Percentiles rank a stretch among this genome's conserved stretches.
These are phyloP conservation scores for Inonotus hispidus DNA, from an alignment of 1,284 basidiomycete genomes.

Conservation along the genomic window DNA sequence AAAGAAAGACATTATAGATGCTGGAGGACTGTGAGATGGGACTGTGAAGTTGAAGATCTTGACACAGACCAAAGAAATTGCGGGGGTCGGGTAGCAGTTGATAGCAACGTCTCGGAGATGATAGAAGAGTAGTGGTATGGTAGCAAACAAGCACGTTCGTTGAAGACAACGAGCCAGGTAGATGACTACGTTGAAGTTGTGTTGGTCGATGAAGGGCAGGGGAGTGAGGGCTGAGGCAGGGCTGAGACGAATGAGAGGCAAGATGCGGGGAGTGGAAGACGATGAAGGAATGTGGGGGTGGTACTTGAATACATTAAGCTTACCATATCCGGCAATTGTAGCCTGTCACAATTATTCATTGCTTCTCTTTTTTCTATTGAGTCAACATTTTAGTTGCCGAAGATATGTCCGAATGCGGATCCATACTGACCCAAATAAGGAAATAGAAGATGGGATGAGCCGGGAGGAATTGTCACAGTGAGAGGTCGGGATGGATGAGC, in stretches of 20 bases:
- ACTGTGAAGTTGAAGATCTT: neutral
- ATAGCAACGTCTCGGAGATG: neutral
- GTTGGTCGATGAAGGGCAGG: neutral
- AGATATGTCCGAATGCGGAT: neutral
- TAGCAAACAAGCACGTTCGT: neutral
- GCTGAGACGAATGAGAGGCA: neutral
- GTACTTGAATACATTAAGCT: neutral
- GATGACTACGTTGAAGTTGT: neutral
- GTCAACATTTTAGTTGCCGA: neutral
- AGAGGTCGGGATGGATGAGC: neutral
- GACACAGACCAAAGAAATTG: neutral
- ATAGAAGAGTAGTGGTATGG: neutral
- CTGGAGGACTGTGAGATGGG: neutral
- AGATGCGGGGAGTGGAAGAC: neutral
- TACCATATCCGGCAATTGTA: neutral
- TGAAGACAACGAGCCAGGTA: neutral
- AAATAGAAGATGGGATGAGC: neutral
- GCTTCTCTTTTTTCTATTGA: neutral
- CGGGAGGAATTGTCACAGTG: neutral
- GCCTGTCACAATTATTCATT: neutral
- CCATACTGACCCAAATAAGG: neutral
- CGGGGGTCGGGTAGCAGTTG: neutral
- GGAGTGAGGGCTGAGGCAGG: neutral
- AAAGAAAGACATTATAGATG: conserved; percentile 14
- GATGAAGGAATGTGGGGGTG: neutral